Evolutionary conservation across 1,284 basidiomycete genomes (phyloP).

Genomic region (Neotropicomus parvogracilis): DNA sequence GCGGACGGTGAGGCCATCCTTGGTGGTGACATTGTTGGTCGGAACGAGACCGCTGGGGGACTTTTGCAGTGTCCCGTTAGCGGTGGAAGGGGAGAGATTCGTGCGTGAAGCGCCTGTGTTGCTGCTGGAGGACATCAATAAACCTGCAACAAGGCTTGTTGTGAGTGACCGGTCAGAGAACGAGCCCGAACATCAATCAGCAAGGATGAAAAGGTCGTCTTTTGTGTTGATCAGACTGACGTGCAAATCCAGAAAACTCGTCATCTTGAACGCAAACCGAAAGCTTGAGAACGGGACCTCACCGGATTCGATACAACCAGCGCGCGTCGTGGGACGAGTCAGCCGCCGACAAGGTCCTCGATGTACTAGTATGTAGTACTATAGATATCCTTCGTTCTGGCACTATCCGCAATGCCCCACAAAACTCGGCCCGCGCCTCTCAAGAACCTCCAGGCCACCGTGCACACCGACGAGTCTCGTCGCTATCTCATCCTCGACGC

Average conservation of each 20-base stretch:
- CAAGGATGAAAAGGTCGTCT: constrained; percentile 40
- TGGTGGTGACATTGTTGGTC: constrained; percentile 76
- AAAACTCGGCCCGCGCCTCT: constrained; percentile 12
- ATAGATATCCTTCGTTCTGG: no score
- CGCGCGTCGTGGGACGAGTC: no score
- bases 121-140: constrained; percentile 24
- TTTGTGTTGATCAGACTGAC: constrained; percentile 46
- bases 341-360: no score
- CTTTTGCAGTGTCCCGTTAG: constrained; percentile 42
- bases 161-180: no score
- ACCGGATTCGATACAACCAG: no score
- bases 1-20: constrained; percentile 67
- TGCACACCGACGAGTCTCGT: constrained; percentile 11
- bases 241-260: constrained; percentile 47
- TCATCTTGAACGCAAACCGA: constrained; percentile 30
- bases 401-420: constrained; percentile 6
- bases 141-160: no score
- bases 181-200: constrained; percentile 15
- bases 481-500: constrained; percentile 17
- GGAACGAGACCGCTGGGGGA: constrained; percentile 53
- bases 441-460: constrained; percentile 16
- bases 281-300: constrained; percentile 15
- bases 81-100: constrained; percentile 25
- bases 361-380: no score
- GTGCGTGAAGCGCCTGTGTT: constrained; percentile 34